Evolutionary conservation across 805 yeast species (phyloP).

Genomic region (Metschnikowia aberdeeniae): DNA sequence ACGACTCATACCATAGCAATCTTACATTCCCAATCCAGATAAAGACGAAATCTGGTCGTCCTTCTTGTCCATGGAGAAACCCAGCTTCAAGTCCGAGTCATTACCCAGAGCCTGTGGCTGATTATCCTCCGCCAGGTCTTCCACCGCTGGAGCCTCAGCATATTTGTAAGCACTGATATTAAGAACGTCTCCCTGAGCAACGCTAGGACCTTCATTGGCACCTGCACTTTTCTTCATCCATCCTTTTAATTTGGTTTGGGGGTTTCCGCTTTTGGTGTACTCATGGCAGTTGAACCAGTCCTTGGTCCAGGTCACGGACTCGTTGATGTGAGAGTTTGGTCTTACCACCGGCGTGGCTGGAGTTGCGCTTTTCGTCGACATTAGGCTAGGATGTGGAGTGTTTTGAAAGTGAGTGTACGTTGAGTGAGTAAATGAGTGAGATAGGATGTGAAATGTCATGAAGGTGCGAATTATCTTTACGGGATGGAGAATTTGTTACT

Average conservation of each 20-base stretch:
- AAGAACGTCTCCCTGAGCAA: slow-evolving; percentile 35
- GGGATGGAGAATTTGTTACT: too few species aligned
- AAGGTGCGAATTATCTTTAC: too few species aligned
- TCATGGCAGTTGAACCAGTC: slow-evolving; percentile 35
- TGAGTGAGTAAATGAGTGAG: too few species aligned
- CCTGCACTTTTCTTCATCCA: slow-evolving; percentile 30
- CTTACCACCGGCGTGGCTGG: slow-evolving; percentile 21
- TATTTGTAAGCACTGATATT: slow-evolving; percentile 38
- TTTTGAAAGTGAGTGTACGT: too few species aligned
- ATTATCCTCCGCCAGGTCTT: slow-evolving; percentile 21
- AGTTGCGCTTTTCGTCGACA: slow-evolving; percentile 18
- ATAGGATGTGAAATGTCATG: too few species aligned
- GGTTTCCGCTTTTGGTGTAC: slow-evolving; percentile 6
- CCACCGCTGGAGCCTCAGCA: slow-evolving; percentile 45
- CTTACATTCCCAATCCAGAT: slow-evolving; percentile 20
- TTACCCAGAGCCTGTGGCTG: slow-evolving; percentile 18
- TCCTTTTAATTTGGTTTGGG: slow-evolving; percentile 27
- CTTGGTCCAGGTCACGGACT: slow-evolving; percentile 32
- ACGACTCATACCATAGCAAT: background rate
- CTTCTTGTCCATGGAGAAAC: slow-evolving; percentile 21
- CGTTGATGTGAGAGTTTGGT: slow-evolving; percentile 15
- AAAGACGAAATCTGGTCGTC: slow-evolving; percentile 23
- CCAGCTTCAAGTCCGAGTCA: slow-evolving; percentile 21
- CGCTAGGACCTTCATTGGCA: background rate
- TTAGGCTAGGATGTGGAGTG: background rate